Base-by-base conservation (phyloP, 352 stramenopile species). In the Phytophthora quininea region DNA sequence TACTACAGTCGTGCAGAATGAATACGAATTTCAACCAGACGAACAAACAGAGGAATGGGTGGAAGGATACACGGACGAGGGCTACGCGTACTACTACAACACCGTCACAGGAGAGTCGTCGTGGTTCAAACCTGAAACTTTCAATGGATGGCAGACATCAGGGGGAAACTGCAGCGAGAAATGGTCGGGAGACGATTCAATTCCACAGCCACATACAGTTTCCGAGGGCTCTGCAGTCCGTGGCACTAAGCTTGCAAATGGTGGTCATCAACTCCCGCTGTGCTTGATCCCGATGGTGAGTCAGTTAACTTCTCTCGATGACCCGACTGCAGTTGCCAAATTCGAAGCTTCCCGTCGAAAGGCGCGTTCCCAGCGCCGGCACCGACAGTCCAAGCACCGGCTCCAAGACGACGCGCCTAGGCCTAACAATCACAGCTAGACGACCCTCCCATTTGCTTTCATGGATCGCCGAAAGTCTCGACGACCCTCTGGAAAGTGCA, bases 201-300 rank as follows among this genome's bases (percentile, higher is more conserved):
- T 29, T 46, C n/a, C 35, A 24, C 35, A 62, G n/a, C 53, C 33
- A 2, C 64, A 47, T 30, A 27, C 30, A 3, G 15, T 66, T n/a
- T 38, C 56, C 11, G 40, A 24, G 27, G 54, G 62, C 5, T 42
- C 46, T 38, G 38, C 24, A 4, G 19, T 8, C 43, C 33, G 51
- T 3, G 62, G 54, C 33, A 62, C 65, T 58, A 54, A 64, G 27
- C 43, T 15, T 30, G 52, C 57, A 46, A 49, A 35, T 1, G 7
- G 9, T 1, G 74, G 75, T 8, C 67, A 89, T 30, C 64, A 82
- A 48, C 69, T 90, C 11, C 77, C 83, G 29, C 32, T 91, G 12
- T 92, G 81, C 42, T 67, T 93, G 61, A 84, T 92, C 40, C 85
- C 85, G 37, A 83, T 91, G 67, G 80, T 87, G 55, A 92, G 82